Conservation (phyloP, 108 stramenopile species). For the Cyclotella choctawhatcheeana region DNA sequence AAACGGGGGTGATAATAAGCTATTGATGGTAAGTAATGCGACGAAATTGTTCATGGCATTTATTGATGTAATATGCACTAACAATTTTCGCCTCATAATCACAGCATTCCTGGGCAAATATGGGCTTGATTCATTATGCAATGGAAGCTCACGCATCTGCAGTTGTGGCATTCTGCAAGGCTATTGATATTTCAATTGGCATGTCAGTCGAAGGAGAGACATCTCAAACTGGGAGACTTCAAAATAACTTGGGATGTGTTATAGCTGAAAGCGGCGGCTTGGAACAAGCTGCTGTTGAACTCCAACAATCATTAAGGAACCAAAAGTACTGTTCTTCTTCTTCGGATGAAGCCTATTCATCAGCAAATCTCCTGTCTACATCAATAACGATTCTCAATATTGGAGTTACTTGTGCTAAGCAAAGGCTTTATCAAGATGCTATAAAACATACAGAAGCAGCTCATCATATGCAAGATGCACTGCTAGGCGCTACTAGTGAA, state of each 20-base stretch:
- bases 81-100: not conserved
- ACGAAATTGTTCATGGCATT: no score
- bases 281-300: conserved; percentile 14
- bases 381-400: conserved; percentile 35
- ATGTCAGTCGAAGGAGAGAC: not conserved
- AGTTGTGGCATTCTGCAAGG: conserved; percentile 35
- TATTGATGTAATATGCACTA: no score
- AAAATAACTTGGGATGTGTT: conserved; percentile 37
- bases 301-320: conserved; percentile 22
- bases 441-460: conserved; percentile 17
- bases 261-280: conserved; percentile 27
- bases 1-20: conserved; percentile 3
- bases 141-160: conserved; percentile 26
- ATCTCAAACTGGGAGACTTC: conserved; percentile 18
- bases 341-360: conserved; percentile 6
- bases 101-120: conserved; percentile 36
- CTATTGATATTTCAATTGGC: conserved; percentile 16
- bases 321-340: conserved; percentile 24
- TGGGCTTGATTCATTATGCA: conserved; percentile 40
- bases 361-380: conserved; percentile 30
- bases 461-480: conserved; percentile 26
- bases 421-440: conserved; percentile 22
- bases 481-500: conserved; percentile 12
- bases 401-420: conserved; percentile 26
- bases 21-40: conserved; percentile 8